Evolutionary conservation across 2,329 filamentous ascomycete genomes (phyloP).

Genomic region (Clonostachys rosea): DNA sequence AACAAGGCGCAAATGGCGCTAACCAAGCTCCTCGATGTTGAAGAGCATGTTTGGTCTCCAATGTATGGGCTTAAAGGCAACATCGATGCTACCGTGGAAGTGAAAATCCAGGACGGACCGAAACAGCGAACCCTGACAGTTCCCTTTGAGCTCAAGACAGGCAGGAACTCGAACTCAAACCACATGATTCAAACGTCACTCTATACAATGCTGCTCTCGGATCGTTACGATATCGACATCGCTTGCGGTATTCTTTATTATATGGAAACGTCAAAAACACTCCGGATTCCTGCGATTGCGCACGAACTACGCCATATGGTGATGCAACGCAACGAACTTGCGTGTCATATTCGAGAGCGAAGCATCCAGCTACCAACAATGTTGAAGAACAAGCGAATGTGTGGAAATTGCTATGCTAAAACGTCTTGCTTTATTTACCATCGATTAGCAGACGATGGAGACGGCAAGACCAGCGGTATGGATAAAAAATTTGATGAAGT

Average conservation of each 20-base stretch:
- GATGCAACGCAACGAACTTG: slow-evolving; percentile 87
- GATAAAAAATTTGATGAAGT: slow-evolving; percentile 78
- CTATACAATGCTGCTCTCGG: slow-evolving; percentile 87
- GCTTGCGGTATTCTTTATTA: slow-evolving; percentile 92
- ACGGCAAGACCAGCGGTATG: slow-evolving; percentile 76
- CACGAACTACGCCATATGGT: slow-evolving; percentile 95
- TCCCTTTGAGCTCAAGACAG: slow-evolving; percentile 94
- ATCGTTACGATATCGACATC: slow-evolving; percentile 91
- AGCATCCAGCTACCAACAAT: slow-evolving; percentile 78
- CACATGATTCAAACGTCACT: slow-evolving; percentile 93
- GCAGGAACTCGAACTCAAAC: slow-evolving; percentile 73
- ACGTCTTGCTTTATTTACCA: slow-evolving; percentile 91
- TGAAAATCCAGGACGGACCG: slow-evolving; percentile 70
- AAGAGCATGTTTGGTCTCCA: slow-evolving; percentile 97
- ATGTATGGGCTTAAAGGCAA: slow-evolving; percentile 97
- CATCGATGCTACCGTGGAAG: slow-evolving; percentile 93
- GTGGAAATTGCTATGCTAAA: slow-evolving; percentile 86
- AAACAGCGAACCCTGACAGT: slow-evolving; percentile 69
- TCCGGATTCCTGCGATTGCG: slow-evolving; percentile 78
- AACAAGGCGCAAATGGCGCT: slow-evolving; percentile 77
- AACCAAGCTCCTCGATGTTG: slow-evolving; percentile 90
- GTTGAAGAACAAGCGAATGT: slow-evolving; percentile 76
- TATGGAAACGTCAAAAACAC: slow-evolving; percentile 82
- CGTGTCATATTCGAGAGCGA: slow-evolving; percentile 77
- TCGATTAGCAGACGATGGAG: slow-evolving; percentile 79